These are phyloP conservation scores for Leishmania turanica DNA, from an alignment of 208 protist species.

Conservation along the genomic window DNA sequence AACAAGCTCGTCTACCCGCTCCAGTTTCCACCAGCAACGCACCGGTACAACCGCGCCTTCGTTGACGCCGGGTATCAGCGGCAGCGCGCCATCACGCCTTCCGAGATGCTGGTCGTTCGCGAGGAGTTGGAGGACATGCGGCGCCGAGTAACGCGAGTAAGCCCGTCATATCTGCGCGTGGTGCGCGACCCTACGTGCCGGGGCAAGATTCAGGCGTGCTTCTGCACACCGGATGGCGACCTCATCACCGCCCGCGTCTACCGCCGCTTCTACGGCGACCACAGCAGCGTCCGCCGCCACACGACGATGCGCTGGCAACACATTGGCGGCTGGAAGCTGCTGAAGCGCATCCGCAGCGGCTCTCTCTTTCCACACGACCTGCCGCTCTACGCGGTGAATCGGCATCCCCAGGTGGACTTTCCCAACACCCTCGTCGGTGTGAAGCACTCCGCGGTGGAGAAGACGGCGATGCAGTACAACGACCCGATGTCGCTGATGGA, in stretches of 20 bases:
- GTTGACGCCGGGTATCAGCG: slow-evolving; percentile 85
- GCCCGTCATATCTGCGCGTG: slow-evolving; percentile 69
- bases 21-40: slow-evolving; percentile 71
- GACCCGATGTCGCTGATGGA: slow-evolving; percentile 61
- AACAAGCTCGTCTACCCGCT: slow-evolving; percentile 83
- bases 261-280: slow-evolving; percentile 85
- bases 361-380: slow-evolving; percentile 84
- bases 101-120: slow-evolving; percentile 83
- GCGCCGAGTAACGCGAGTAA: slow-evolving; percentile 44
- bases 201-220: slow-evolving; percentile 82
- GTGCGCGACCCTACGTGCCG: slow-evolving; percentile 79
- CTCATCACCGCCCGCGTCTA: slow-evolving; percentile 80
- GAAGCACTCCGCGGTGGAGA: slow-evolving; percentile 74
- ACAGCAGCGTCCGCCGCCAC: slow-evolving; percentile 60
- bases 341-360: slow-evolving; percentile 69
- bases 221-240: slow-evolving; percentile 81
- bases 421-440: slow-evolving; percentile 81
- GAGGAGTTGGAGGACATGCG: slow-evolving; percentile 75
- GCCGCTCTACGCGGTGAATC: slow-evolving; percentile 76
- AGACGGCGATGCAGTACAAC: slow-evolving; percentile 90
- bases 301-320: slow-evolving; percentile 87
- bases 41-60: slow-evolving; percentile 86
- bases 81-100: slow-evolving; percentile 77
- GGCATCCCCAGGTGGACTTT: slow-evolving; percentile 80
- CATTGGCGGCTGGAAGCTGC: slow-evolving; percentile 89